Evolutionary conservation across 2,329 filamentous ascomycete genomes (phyloP).

Genomic region (Fusarium temperatum): DNA sequence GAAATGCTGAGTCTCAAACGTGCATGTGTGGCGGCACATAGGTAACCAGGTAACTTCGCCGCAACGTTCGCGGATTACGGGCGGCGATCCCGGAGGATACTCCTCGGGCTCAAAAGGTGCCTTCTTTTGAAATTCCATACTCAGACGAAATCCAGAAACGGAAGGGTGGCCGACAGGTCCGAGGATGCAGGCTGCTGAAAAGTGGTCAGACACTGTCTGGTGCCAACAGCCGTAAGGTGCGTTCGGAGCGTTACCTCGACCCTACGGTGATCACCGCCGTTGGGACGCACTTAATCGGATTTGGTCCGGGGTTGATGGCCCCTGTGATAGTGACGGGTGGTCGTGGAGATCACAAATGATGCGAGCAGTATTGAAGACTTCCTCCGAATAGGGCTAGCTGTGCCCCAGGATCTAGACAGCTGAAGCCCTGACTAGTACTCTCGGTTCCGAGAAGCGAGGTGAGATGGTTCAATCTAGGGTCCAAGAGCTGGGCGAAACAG

Average conservation of each 20-base stretch:
- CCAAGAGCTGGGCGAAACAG: not conserved
- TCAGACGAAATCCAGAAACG: conserved; percentile 3
- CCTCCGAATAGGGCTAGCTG: conserved; percentile 7
- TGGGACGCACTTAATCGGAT: not conserved
- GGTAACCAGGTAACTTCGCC: conserved; percentile 58
- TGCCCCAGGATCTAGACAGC: not conserved
- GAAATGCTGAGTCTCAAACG: conserved; percentile 72
- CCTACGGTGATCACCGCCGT: not conserved
- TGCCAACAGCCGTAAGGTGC: not conserved
- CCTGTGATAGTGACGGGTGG: not conserved
- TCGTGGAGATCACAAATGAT: not conserved
- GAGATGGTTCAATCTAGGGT: not conserved
- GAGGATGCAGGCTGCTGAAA: conserved; percentile 1
- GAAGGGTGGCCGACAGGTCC: not conserved
- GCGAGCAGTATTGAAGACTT: not conserved
- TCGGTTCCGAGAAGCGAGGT: conserved; percentile 4
- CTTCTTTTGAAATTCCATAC: conserved; percentile 29
- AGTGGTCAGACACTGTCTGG: conserved; percentile 8
- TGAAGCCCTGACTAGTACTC: conserved; percentile 11
- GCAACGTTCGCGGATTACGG: conserved; percentile 41
- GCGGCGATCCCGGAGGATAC: conserved; percentile 38
- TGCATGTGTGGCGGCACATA: conserved; percentile 65
- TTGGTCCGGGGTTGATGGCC: not conserved
- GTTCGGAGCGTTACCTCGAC: not conserved
- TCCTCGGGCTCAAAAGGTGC: conserved; percentile 45